Evolutionary conservation across 331 rosid species (phyloP).

Genomic region (Prunus yedoensis): DNA sequence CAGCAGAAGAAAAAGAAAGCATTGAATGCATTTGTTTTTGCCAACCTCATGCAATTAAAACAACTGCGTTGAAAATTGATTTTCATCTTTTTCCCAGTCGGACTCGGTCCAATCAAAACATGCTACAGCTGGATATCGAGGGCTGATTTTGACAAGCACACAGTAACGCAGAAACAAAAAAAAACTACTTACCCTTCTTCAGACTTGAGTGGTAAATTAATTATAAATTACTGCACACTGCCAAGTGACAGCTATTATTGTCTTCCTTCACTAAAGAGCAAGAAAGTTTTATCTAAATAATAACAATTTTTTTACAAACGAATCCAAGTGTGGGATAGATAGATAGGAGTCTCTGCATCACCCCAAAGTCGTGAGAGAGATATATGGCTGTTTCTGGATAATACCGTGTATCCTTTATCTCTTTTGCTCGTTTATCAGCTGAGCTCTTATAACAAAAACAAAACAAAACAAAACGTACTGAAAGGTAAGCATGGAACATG

Average conservation of each 20-base stretch:
- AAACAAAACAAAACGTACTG: conserved; percentile 10
- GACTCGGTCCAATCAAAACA: conserved; percentile 26
- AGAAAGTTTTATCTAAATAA: neutral
- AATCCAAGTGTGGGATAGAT: too few species aligned
- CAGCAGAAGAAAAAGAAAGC: conserved; percentile 24
- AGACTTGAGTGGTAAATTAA: neutral
- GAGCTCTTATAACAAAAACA: conserved; percentile 10
- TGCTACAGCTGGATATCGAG: conserved; percentile 11
- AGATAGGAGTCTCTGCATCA: too few species aligned
- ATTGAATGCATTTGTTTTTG: neutral
- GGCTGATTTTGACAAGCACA: conserved; percentile 8
- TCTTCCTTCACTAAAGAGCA: neutral
- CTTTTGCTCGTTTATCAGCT: neutral
- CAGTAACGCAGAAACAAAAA: neutral
- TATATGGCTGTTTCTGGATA: neutral
- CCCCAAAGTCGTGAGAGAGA: too few species aligned
- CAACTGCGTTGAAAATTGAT: neutral
- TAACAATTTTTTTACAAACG: neutral
- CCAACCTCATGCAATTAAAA: conserved; percentile 5
- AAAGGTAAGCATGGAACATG: conserved; percentile 32
- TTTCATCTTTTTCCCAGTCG: conserved; percentile 3
- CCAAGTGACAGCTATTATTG: conserved; percentile 18
- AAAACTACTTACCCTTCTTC: neutral
- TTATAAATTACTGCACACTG: neutral
- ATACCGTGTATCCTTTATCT: neutral